These are phyloP conservation scores for Yarrowia sp. DNA, from an alignment of 805 yeast genomes.

Conservation along the genomic window DNA sequence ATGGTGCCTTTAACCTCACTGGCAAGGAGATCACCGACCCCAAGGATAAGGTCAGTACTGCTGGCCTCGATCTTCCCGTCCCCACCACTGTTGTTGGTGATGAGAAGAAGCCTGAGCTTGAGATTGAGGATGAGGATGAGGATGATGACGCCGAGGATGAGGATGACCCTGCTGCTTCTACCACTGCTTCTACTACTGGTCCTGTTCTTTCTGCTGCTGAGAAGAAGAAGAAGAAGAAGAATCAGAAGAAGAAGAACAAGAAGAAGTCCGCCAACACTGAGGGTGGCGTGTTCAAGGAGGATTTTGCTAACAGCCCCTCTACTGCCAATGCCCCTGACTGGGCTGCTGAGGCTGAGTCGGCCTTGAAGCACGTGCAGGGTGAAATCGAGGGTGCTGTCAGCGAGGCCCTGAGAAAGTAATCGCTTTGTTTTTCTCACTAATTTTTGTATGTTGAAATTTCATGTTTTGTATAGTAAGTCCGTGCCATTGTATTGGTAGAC, in stretches of 20 bases:
- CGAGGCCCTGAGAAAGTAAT: conserved; percentile 19
- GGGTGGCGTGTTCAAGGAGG: conserved; percentile 22
- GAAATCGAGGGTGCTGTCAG: conserved; percentile 22
- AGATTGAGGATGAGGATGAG: conserved; percentile 19
- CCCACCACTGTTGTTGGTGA: conserved; percentile 8
- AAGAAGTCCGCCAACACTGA: conserved; percentile 15
- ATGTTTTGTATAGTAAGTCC: conserved; percentile 23
- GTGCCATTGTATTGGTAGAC: not conserved
- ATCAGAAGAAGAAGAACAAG: conserved; percentile 8
- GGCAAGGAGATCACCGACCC: not conserved
- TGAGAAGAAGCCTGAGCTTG: conserved; percentile 7
- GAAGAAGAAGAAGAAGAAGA: conserved; percentile 16
- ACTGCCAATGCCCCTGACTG: conserved; percentile 19
- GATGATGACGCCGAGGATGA: conserved; percentile 12
- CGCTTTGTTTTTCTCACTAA: conserved; percentile 10
- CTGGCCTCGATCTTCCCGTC: not conserved
- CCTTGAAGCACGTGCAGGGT: conserved; percentile 24
- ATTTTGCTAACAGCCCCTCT: conserved; percentile 17
- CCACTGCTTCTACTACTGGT: not conserved
- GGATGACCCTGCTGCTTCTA: not conserved
- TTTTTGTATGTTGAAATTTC: conserved; percentile 21
- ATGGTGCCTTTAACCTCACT: conserved; percentile 5
- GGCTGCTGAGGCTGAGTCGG: conserved; percentile 25
- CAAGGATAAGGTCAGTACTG: conserved; percentile 16
- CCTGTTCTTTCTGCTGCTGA: conserved; percentile 21